These are phyloP conservation scores for Rhytidhysteron rufulum DNA, from an alignment of 2,329 filamentous ascomycete species.

Conservation along the genomic window DNA sequence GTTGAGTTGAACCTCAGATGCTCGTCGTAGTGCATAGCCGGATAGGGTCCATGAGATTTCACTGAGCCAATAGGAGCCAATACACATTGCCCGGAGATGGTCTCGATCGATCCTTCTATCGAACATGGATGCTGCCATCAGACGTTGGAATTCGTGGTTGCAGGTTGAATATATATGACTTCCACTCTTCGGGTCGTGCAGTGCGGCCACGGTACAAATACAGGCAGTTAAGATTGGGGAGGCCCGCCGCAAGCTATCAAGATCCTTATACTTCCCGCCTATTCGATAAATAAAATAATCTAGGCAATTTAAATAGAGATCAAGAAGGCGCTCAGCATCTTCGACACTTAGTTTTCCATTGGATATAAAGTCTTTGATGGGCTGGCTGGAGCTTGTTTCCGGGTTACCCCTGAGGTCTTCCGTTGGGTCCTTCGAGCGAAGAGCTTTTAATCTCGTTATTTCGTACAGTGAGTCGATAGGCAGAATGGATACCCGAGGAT, in stretches of 20 bases:
- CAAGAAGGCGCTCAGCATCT: constrained; percentile 41
- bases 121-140: constrained; percentile 57
- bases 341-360: constrained; percentile 44
- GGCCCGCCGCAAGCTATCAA: constrained; percentile 47
- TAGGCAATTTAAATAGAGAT: constrained; percentile 41
- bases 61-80: constrained; percentile 61
- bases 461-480: constrained; percentile 49
- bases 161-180: constrained; percentile 50
- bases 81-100: constrained; percentile 56
- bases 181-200: constrained; percentile 55
- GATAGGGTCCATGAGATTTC: constrained; percentile 62
- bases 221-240: constrained; percentile 55
- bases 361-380: constrained; percentile 47
- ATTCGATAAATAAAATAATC: constrained; percentile 49
- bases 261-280: constrained; percentile 43
- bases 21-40: constrained; percentile 50
- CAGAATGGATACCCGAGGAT: constrained; percentile 38
- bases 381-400: constrained; percentile 6
- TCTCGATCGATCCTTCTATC: constrained; percentile 56
- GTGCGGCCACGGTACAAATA: constrained; percentile 55
- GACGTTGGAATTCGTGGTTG: constrained; percentile 54
- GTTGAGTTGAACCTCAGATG: constrained; percentile 46
- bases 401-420: constrained; percentile 27
- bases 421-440: constrained; percentile 36
- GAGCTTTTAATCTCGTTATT: constrained; percentile 40